phyloP scores from a whole-genome alignment of 2,329 filamentous ascomycete genomes.

The Nannizzia gypsea region DNA sequence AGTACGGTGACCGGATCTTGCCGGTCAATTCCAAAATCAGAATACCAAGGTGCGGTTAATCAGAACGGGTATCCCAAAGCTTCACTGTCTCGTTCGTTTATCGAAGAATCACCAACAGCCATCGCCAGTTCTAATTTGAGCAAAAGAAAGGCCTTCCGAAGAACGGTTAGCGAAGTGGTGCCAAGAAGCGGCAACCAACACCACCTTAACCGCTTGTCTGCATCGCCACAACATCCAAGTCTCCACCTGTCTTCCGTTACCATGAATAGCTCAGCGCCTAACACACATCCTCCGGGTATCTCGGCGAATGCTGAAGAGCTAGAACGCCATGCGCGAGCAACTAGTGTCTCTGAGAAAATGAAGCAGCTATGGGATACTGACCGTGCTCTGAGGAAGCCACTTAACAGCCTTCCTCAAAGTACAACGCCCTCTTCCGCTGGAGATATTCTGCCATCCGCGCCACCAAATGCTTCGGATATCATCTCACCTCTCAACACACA shows the following conservation, averaged over 20 bases:
- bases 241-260: not conserved
- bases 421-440: constrained; percentile 33
- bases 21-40: not conserved
- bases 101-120: not conserved
- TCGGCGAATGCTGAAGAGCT: constrained; percentile 10
- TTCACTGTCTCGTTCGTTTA: not conserved
- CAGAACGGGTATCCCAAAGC: not conserved
- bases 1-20: not conserved
- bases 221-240: not conserved
- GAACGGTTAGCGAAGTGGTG: not conserved
- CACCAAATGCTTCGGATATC: constrained; percentile 21
- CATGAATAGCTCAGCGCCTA: constrained; percentile 7
- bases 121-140: not conserved
- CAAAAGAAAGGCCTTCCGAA: not conserved
- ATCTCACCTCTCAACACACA: constrained; percentile 28
- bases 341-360: constrained; percentile 24
- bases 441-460: constrained; percentile 27
- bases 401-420: constrained; percentile 20
- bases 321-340: constrained; percentile 21
- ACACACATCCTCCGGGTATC: not conserved
- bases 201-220: not conserved
- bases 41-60: not conserved
- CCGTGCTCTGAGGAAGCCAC: constrained; percentile 16
- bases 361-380: constrained; percentile 22
- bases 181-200: not conserved